Percentiles rank a stretch among this genome's conserved stretches.
Evolutionary conservation across 2,329 filamentous ascomycete genomes (phyloP).

Genomic region (Colletotrichum sp.): DNA sequence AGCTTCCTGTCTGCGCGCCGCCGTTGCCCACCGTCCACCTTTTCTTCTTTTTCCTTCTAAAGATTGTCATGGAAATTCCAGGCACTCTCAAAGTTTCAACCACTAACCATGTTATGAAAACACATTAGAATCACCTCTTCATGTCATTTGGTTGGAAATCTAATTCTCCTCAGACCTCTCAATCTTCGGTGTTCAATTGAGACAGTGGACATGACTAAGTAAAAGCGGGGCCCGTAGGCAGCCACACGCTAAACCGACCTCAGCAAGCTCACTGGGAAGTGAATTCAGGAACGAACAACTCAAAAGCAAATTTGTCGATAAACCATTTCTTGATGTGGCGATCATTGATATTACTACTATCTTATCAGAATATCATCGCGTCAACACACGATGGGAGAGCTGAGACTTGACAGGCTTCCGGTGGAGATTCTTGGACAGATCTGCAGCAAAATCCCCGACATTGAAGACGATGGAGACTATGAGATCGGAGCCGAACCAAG

Average conservation of each 20-base stretch:
- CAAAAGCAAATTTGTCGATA: background rate
- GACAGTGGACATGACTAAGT: background rate
- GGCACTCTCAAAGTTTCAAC: background rate
- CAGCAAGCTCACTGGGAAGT: background rate
- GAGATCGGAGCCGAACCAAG: background rate
- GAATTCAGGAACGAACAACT: background rate
- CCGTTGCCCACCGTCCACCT: background rate
- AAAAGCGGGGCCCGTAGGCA: background rate
- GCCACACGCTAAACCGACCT: background rate
- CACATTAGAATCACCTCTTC: too few species aligned
- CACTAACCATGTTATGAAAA: accelerated
- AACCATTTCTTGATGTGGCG: background rate
- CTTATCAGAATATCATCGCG: background rate
- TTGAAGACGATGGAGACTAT: background rate
- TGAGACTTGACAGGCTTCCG: background rate
- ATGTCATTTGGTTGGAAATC: background rate
- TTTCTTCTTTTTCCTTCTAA: background rate
- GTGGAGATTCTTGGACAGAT: background rate
- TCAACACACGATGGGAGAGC: background rate
- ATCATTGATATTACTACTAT: background rate
- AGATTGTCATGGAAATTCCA: background rate
- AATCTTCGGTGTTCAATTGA: background rate
- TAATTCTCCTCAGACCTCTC: background rate
- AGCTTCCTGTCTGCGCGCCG: background rate
- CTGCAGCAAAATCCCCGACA: background rate